Conservation (phyloP, 352 stramenopile genomes). For the Chrysophaeum taylorii region DNA sequence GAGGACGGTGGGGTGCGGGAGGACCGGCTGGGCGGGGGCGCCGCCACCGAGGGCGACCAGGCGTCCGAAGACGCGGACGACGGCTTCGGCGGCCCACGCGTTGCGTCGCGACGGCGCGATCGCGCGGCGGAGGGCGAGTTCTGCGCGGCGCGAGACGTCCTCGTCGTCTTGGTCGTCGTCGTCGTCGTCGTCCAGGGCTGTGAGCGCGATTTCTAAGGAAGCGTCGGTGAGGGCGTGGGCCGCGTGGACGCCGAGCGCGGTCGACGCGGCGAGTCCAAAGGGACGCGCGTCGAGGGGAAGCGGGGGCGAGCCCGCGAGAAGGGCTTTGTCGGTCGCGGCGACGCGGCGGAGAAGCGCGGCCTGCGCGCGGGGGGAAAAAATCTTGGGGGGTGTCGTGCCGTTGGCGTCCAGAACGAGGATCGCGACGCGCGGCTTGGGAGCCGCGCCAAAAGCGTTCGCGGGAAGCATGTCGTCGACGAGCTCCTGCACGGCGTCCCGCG, state of each 20-base stretch:
- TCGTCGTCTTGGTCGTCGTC: not conserved
- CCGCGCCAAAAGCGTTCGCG: too few relatives aligned
- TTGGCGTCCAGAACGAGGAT: slow-evolving; percentile 3
- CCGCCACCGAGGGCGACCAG: not conserved
- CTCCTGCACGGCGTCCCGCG: not conserved
- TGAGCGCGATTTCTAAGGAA: too few relatives aligned
- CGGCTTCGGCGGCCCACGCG: not conserved
- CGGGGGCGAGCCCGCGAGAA: not conserved
- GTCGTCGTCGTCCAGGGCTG: not conserved
- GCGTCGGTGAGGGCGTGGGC: not conserved
- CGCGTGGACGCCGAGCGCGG: not conserved
- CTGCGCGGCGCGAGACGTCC: not conserved
- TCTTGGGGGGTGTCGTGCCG: not conserved
- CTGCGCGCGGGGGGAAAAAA: not conserved
- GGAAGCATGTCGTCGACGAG: not conserved
- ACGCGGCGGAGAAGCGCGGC: not conserved
- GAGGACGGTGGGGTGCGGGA: not conserved
- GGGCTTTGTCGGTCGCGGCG: not conserved
- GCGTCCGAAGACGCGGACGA: not conserved
- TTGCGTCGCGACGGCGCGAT: not conserved
- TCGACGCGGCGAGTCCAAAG: not conserved
- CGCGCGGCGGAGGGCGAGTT: not conserved
- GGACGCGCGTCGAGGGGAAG: not conserved
- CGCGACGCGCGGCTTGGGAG: too few relatives aligned
- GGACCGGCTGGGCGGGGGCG: not conserved